A percentile compares a stretch with the other conserved stretches of the same genome.
Evolutionary conservation across 78 protist species (phyloP).

Genomic region (Guillardia theta): DNA sequence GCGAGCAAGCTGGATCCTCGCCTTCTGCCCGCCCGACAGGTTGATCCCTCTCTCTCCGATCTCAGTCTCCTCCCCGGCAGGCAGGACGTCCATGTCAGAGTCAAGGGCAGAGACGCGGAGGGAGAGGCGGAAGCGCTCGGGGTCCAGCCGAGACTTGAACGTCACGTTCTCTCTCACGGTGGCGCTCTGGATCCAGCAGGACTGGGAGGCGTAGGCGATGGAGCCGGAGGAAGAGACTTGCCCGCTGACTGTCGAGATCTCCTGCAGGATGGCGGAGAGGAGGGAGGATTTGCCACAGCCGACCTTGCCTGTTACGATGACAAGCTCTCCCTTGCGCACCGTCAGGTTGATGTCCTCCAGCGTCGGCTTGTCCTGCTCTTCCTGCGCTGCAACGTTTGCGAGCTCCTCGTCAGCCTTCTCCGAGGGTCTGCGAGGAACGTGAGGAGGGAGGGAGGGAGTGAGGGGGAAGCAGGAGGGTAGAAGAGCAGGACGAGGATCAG

Average conservation of each 20-base stretch:
- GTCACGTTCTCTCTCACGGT: conserved; percentile 65
- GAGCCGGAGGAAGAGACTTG: background rate
- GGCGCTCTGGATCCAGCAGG: conserved; percentile 60
- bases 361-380: background rate
- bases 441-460: background rate
- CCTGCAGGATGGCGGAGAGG: background rate
- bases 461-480: background rate
- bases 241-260: background rate
- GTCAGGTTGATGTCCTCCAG: background rate
- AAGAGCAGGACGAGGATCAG: background rate
- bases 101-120: conserved; percentile 31
- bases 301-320: conserved; percentile 58
- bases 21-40: conserved; percentile 72
- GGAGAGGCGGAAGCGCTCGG: background rate
- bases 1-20: conserved; percentile 59
- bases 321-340: background rate
- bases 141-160: conserved; percentile 7
- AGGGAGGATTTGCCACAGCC: background rate
- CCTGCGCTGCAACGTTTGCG: background rate
- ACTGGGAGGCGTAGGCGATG: conserved; percentile 13
- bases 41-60: conserved; percentile 74
- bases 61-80: conserved; percentile 62
- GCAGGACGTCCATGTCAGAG: conserved; percentile 51
- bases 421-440: background rate
- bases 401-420: background rate